Evolutionary conservation across 202 grass and related monocot genomes (phyloP), one percentile per base, ranked within the genome.

Genomic region (Bolboschoenoplectus hybrid): DNA sequence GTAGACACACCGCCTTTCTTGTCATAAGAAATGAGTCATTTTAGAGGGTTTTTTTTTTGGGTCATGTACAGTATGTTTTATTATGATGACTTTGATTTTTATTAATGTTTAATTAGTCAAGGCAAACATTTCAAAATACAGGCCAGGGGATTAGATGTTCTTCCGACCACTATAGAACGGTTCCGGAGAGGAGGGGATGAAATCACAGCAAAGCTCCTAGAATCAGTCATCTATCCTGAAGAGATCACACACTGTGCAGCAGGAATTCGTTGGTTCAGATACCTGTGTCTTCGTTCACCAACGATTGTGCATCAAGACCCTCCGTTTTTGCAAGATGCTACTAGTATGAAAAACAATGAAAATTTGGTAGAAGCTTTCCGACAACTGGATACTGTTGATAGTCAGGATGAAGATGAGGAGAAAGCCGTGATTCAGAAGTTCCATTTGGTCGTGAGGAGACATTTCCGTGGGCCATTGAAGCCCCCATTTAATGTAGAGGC

Each of bases 81-180:
- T 57, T 62, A 32, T 50, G 50, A 44, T 76, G 34, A 63, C 67
- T 85, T 62, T 7, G 0, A 2, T 76, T 85, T 62, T 17, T 85
- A 4, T 81, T 82, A 45, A 58, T 38, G n/a, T 49, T 82, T 57
- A 63, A 11, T 26, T 81, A 12, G 14, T 87, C 70, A 43, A 81
- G 72, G 61, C 58, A 86, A 39, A 57, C 38, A 9, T 74, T 84
- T 81, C 26, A 26, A 35, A 87, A 91, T 68, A 81, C 83, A 95
- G 92, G 92, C 95, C 60, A 91, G 95, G 85, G 95, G 92, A 76
- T 88, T 97, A 81, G 92, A 97, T 90, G 95, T 97, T 63, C 88
- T 97, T 60, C 92, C 92, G 3, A 97, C 95, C 41, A 97, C 91
- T 67, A 94, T 94, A 91, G 92, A 82, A 60, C 92, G 91, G 72